A percentile compares a stretch with the other conserved stretches of the same genome.
Conservation (phyloP, 2,329 filamentous ascomycete genomes). For the Boeremia lycopersici region DNA sequence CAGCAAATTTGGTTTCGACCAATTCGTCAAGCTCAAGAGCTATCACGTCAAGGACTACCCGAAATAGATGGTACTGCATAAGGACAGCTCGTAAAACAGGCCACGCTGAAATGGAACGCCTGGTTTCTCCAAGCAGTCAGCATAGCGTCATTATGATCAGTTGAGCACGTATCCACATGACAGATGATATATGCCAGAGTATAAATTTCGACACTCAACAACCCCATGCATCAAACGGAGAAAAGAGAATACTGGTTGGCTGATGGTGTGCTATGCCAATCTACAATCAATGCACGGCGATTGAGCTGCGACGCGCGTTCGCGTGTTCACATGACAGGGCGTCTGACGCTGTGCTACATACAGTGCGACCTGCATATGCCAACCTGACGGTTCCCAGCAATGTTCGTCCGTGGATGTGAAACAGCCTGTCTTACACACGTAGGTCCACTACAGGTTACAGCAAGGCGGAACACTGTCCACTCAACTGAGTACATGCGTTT, state of each 20-base stretch:
- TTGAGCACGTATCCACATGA: neutral
- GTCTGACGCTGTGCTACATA: slow-evolving; percentile 18
- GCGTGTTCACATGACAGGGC: slow-evolving; percentile 31
- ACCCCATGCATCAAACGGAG: neutral
- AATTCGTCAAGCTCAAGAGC: slow-evolving; percentile 96
- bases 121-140: neutral
- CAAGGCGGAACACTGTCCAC: slow-evolving; percentile 26
- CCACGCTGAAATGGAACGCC: slow-evolving; percentile 16
- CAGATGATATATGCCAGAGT: neutral
- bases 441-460: slow-evolving; percentile 19
- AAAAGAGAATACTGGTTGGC: neutral
- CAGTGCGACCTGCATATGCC: slow-evolving; percentile 9
- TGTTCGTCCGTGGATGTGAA: slow-evolving; percentile 23
- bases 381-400: slow-evolving; percentile 3
- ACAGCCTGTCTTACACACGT: slow-evolving; percentile 30
- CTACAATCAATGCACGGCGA: neutral
- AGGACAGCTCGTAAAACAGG: slow-evolving; percentile 16
- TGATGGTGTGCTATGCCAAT: neutral
- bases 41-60: slow-evolving; percentile 86
- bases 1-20: slow-evolving; percentile 89
- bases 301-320: slow-evolving; percentile 15
- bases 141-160: neutral
- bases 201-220: neutral
- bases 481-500: slow-evolving; percentile 28
- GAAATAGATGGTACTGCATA: slow-evolving; percentile 50